Conservation (phyloP, 345 rosid species). For the Camelina hispida region DNA sequence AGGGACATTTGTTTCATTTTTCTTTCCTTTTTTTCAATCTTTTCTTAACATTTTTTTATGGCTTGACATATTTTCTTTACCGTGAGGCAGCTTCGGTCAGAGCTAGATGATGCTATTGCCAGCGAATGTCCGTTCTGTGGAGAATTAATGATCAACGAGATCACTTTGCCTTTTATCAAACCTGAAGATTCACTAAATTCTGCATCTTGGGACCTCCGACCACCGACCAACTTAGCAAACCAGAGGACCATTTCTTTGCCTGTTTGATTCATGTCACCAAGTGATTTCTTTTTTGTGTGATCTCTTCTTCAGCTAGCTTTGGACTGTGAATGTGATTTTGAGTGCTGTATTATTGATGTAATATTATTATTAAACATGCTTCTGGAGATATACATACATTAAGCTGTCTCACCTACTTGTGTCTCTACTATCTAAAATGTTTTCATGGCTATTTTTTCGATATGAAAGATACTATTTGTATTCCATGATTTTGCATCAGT, state of each 20-base stretch:
- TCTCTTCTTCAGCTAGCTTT: conserved; percentile 27
- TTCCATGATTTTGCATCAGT: conserved; percentile 38
- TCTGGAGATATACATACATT: conserved; percentile 34
- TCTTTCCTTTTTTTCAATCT: neutral
- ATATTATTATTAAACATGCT: conserved; percentile 30
- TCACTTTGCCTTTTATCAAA: conserved; percentile 69
- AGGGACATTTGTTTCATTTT: conserved; percentile 4
- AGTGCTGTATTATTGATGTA: conserved; percentile 20
- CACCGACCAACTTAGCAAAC: conserved; percentile 58
- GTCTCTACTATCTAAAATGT: conserved; percentile 7
- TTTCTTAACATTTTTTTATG: neutral
- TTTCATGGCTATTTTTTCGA: neutral
- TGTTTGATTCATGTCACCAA: conserved; percentile 22
- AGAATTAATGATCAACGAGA: conserved; percentile 87
- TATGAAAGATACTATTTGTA: conserved; percentile 9
- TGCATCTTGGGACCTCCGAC: conserved; percentile 84
- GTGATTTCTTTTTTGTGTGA: conserved; percentile 13
- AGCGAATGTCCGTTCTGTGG: conserved; percentile 97
- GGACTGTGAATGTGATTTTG: conserved; percentile 36
- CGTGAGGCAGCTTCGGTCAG: conserved; percentile 76
- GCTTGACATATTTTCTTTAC: conserved; percentile 24
- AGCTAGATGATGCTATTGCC: conserved; percentile 93
- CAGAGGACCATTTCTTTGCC: conserved; percentile 67
- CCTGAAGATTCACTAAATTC: conserved; percentile 73
- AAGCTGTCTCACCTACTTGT: conserved; percentile 17